phyloP scores from a whole-genome alignment of 2,329 filamentous ascomycete genomes.

The Diaporthe sp. region DNA sequence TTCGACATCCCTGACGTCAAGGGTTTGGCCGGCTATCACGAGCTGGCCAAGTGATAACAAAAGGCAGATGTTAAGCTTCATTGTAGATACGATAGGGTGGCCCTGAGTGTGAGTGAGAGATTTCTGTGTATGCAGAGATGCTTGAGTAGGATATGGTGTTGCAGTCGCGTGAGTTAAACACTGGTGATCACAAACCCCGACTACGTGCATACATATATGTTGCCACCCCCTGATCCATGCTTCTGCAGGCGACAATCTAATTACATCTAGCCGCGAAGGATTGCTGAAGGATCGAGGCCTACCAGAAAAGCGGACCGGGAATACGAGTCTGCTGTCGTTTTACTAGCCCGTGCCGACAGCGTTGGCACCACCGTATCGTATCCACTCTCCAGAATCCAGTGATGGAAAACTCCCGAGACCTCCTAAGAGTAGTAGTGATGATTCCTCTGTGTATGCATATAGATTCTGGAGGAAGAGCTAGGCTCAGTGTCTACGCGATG shows the following conservation, averaged over 20 bases:
- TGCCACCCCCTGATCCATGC: neutral
- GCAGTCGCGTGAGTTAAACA: neutral
- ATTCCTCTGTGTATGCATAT: neutral
- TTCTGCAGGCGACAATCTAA: neutral
- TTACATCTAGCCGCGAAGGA: neutral
- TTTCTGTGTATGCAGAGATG: neutral
- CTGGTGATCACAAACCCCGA: neutral
- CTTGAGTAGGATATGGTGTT: neutral
- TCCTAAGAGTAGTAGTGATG: neutral
- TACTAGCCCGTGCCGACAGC: neutral
- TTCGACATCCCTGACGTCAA: neutral
- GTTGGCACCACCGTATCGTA: neutral
- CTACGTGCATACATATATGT: neutral
- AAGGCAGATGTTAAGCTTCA: neutral
- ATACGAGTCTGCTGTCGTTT: neutral
- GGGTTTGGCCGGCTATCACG: neutral
- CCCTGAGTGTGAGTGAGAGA: neutral
- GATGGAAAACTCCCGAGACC: neutral
- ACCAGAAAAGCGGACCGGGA: neutral
- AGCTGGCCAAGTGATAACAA: neutral
- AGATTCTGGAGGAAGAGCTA: too few species aligned
- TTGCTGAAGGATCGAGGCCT: neutral
- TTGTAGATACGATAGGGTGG: neutral
- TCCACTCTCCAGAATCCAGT: neutral
- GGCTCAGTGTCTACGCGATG: neutral